A percentile compares a stretch with the other conserved stretches of the same genome.
These are phyloP conservation scores for Phyllostachys edulis DNA, from an alignment of 176 grass and related monocot species.

Conservation along the genomic window DNA sequence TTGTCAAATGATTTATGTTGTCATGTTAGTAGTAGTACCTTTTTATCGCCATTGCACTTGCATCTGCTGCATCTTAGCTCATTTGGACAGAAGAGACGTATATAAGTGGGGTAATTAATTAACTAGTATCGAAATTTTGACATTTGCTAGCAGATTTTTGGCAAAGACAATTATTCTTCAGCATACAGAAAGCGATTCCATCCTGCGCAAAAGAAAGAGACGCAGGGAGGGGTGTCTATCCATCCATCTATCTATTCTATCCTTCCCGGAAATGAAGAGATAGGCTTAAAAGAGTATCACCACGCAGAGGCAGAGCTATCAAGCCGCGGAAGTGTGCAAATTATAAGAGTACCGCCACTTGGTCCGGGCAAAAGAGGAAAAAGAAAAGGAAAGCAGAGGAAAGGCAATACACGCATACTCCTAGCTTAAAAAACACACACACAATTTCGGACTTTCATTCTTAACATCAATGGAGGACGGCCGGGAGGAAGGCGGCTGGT, in stretches of 20 bases:
- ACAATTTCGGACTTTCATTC: no score
- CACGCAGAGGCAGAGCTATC: background rate
- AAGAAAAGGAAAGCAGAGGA: background rate
- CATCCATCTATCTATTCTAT: background rate
- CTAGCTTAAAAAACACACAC: no score
- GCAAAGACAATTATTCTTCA: constrained; percentile 2
- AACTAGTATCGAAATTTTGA: background rate
- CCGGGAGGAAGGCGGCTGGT: no score
- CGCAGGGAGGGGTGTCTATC: background rate
- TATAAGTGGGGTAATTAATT: background rate
- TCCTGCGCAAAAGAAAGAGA: constrained; percentile 2
- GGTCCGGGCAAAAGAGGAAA: background rate
- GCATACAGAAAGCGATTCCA: background rate
- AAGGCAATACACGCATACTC: background rate
- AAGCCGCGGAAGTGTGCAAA: constrained; percentile 6
- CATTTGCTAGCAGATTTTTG: background rate
- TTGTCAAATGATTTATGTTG: background rate
- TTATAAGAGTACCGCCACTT: background rate
- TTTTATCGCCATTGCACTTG: background rate
- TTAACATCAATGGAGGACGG: no score
- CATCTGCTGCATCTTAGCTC: background rate
- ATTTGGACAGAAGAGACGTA: background rate
- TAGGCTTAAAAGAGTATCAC: background rate
- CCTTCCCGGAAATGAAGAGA: background rate
- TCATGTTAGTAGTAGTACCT: background rate